Conservation (phyloP, 2,329 filamentous ascomycete genomes). For the Trichoderma pleuroti region DNA sequence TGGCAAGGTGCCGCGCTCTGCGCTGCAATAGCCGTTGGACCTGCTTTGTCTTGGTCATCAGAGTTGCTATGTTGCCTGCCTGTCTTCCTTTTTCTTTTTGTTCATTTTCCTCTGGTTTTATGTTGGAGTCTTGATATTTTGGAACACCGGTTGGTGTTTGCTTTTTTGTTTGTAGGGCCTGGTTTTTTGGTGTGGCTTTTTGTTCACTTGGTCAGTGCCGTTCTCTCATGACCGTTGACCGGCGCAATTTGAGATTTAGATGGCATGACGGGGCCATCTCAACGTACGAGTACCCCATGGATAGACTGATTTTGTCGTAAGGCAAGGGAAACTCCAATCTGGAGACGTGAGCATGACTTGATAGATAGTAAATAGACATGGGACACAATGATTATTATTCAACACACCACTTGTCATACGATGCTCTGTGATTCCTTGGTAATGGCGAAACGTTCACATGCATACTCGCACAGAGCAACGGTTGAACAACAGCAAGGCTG, state of each 20-base stretch:
- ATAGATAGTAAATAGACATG: constrained; percentile 7
- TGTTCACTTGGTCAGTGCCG: background rate
- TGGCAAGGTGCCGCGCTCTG: background rate
- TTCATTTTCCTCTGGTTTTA: background rate
- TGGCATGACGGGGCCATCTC: background rate
- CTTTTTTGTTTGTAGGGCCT: background rate
- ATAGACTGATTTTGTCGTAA: constrained; percentile 14
- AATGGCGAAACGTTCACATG: background rate
- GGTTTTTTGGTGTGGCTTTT: background rate
- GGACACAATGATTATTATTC: background rate
- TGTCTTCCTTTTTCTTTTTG: too few species aligned
- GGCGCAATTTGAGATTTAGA: background rate
- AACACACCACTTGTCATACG: background rate
- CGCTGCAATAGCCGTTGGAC: background rate
- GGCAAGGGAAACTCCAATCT: background rate
- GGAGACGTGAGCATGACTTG: background rate
- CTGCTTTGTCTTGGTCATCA: background rate
- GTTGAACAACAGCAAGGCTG: background rate
- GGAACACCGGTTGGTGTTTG: background rate
- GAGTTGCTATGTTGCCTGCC: too few species aligned
- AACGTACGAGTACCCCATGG: background rate
- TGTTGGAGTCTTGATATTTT: background rate
- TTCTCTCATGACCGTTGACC: background rate
- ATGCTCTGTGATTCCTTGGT: background rate
- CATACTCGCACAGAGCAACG: background rate